phyloP scores from a whole-genome alignment of 345 rosid genomes.

The Populus nigra region DNA sequence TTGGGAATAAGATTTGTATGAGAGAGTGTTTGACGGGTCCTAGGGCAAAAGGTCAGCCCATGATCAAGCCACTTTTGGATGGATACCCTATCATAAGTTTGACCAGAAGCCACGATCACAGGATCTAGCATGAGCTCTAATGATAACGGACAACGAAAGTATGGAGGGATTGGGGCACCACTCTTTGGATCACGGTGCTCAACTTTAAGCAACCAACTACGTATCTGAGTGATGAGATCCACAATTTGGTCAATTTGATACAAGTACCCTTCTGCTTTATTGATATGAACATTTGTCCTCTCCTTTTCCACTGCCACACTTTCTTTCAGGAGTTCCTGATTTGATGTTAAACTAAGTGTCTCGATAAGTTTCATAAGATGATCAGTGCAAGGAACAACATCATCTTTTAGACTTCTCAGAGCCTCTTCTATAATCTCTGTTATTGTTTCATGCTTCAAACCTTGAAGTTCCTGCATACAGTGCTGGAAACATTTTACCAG shows the following conservation, averaged over 20 bases:
- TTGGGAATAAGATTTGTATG: conserved; percentile 86
- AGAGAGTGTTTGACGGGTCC: conserved; percentile 58
- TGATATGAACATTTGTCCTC: conserved; percentile 43
- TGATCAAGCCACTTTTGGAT: conserved; percentile 86
- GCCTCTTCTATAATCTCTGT: conserved; percentile 49
- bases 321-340: conserved; percentile 69
- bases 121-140: conserved; percentile 91
- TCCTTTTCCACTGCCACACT: conserved; percentile 80
- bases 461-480: conserved; percentile 60
- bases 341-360: conserved; percentile 54
- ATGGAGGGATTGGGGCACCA: conserved; percentile 65
- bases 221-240: conserved; percentile 58
- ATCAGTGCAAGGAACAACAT: conserved; percentile 41
- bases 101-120: conserved; percentile 91
- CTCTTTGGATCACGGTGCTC: conserved; percentile 52
- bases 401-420: conserved; percentile 48
- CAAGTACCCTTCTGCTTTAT: conserved; percentile 34
- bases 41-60: conserved; percentile 81
- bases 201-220: conserved; percentile 59
- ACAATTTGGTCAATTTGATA: conserved; percentile 46
- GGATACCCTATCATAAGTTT: conserved; percentile 83
- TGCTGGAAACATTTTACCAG: conserved; percentile 41
- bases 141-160: conserved; percentile 83
- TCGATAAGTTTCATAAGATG: conserved; percentile 51
- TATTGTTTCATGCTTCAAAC: conserved; percentile 47